Percentiles rank a stretch among this genome's conserved stretches.
Conservation (phyloP, 192 early-diverging fungal species). For the Spizellomyces punctatus region DNA sequence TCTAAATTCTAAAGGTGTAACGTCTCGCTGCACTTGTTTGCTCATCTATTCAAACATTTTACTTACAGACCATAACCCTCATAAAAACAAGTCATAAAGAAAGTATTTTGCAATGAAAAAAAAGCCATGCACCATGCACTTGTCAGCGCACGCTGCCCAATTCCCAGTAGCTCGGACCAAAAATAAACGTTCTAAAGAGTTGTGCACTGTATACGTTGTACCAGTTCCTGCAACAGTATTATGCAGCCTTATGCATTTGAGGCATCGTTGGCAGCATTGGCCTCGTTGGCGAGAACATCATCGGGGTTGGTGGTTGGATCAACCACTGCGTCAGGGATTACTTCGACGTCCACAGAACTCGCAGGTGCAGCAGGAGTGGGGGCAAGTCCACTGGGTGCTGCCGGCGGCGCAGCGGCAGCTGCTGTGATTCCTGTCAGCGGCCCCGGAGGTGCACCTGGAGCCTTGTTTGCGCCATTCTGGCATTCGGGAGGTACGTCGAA, state of each 20-base stretch:
- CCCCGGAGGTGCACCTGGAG: not conserved
- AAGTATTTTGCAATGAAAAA: too few relatives aligned
- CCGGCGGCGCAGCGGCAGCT: not conserved
- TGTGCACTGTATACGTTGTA: too few relatives aligned
- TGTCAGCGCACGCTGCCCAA: too few relatives aligned
- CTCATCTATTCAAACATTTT: too few relatives aligned
- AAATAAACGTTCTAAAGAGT: too few relatives aligned
- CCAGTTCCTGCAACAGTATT: not conserved
- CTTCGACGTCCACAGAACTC: not conserved
- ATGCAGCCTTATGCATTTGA: not conserved
- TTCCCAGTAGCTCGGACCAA: too few relatives aligned
- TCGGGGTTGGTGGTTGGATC: not conserved
- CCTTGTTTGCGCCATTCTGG: not conserved
- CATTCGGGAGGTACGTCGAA: slow-evolving; percentile 19
- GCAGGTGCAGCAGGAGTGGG: not conserved
- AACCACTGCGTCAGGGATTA: not conserved
- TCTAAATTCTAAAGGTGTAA: too few relatives aligned
- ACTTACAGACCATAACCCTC: too few relatives aligned
- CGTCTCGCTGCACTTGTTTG: too few relatives aligned
- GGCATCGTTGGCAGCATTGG: slow-evolving; percentile 4
- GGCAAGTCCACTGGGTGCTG: not conserved
- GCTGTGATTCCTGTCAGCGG: not conserved
- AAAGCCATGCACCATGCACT: too few relatives aligned
- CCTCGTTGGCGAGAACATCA: not conserved
- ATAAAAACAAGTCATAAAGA: too few relatives aligned